Evolutionary conservation across 768 basidiomycete species (phyloP), one percentile per base, ranked within the genome.

Genomic region (Amyloporia xantha): DNA sequence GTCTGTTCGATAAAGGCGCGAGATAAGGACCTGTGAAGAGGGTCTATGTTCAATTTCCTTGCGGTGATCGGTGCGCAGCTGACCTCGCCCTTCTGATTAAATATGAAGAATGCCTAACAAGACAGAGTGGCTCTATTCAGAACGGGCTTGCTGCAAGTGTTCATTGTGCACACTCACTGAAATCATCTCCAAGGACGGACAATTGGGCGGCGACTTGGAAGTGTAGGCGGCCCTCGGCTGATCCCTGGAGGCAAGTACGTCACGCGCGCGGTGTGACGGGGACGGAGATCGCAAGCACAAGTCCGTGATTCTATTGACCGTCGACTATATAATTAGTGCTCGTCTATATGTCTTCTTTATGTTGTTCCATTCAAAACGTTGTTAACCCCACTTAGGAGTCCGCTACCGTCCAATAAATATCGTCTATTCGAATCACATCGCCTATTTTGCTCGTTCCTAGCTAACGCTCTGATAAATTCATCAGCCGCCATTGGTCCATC

Each of bases 1-100:
- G 69, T 99, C 96, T 42, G 94, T 86, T 45, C 96, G 82, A 68
- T 96, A 99, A 23, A 98, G 76, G 54, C 96, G 78, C 39, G 94
- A 96, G 63, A 98, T 99, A 59, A 99, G 78, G 59, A 98, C 90
- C 91, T 94, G 53, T 3, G 24, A 21, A 28, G 49, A 59, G 30
- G 45, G 36, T 21, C 21, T 33, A 33, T 20, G 28, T n/a, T 24
- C 33, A 42, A 48, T 47, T 49, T 19, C n/a, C n/a, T n/a, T n/a
- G n/a, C n/a, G 48, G 26, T 33, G 25, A 27, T 25, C 27, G 17
- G 36, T 37, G 24, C 24, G 40, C n/a, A 26, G 62, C 79, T 35
- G 48, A 93, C 95, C 80, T 98, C 96, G 67, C 96, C 96, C 68
- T 98, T 97, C 68, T 94, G 92, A 64, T 97, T 99, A 77, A 97